Base-by-base conservation (phyloP, 2,329 filamentous ascomycete genomes). In the Raffaelea deltoideospora region DNA sequence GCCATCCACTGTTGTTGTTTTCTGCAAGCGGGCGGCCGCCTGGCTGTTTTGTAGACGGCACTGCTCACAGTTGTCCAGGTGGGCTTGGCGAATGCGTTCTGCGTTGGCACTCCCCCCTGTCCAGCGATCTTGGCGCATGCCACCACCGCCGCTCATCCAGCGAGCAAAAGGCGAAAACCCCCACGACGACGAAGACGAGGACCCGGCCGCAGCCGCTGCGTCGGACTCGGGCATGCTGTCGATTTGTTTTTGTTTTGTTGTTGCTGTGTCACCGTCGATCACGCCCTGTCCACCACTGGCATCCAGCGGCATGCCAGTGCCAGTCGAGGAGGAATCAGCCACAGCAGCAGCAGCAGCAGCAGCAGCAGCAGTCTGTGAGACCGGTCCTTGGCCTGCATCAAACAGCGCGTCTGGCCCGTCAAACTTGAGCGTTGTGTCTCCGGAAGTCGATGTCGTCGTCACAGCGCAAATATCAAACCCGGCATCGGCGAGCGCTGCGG, bases 381-480 rank as follows among this genome's bases (percentile, higher is more conserved):
- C 10, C 6, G 10, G 13, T 14, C 5, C 10, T 7, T 14, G 26
- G 10, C 26, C 26, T 14, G 26, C 28, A 15, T 30, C 28, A n/a
- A 11, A n/a, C 7, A 10, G 8, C 28, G 7, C 28, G 15, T 17
- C 28, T 13, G 23, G 27, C 4, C 21, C n/a, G 10, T 31, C 33
- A n/a, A 24, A n/a, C 24, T n/a, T n/a, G n/a, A 27, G 9, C 4
- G 35, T 13, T 3, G 22, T 21, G 4, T 57, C 55, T 34, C 48
- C n/a, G n/a, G n/a, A n/a, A n/a, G n/a, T n/a, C n/a, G n/a, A n/a
- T 48, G 27, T 50, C 46, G 56, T 56, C 15, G 53, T 54, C 24
- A 67, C 54, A 43, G 60, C 65, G 48, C 65, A 66, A 32, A 77
- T 57, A 40, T 76, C 69, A 46, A 77, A 78, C 10, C 72, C 73